phyloP scores from a whole-genome alignment of 2,329 filamentous ascomycete species.

The Cladosporium sp. region DNA sequence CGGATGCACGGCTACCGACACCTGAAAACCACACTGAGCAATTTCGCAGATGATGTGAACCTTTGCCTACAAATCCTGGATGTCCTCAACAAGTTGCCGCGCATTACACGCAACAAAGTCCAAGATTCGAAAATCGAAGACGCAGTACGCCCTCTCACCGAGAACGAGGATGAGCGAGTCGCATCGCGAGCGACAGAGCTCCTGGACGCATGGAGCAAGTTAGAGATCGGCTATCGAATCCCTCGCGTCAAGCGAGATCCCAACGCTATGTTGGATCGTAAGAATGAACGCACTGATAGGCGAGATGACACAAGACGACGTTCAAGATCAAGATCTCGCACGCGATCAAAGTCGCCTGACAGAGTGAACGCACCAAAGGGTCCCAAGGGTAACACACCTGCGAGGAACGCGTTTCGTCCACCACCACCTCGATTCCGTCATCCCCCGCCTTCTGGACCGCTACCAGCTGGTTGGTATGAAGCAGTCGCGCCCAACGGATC shows the following conservation, averaged over 20 bases:
- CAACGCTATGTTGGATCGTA: conserved; percentile 50
- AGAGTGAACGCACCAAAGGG: conserved; percentile 48
- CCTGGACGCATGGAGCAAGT: conserved; percentile 79
- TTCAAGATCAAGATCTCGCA: conserved; percentile 42
- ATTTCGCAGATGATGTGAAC: conserved; percentile 85
- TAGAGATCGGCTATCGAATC: conserved; percentile 89
- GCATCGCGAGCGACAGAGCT: conserved; percentile 66
- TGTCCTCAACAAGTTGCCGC: conserved; percentile 82
- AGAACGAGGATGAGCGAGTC: conserved; percentile 65
- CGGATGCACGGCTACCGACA: conserved; percentile 98
- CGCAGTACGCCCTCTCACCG: conserved; percentile 64
- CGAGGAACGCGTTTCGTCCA: conserved; percentile 54
- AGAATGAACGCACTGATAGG: conserved; percentile 62
- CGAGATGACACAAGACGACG: conserved; percentile 48
- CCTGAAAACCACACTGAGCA: conserved; percentile 77
- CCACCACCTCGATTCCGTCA: conserved; percentile 38
- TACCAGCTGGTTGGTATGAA: conserved; percentile 84
- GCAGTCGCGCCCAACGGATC: conserved; percentile 67
- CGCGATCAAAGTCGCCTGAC: conserved; percentile 45
- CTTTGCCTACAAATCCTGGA: conserved; percentile 84
- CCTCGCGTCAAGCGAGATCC: conserved; percentile 82
- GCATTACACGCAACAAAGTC: conserved; percentile 94
- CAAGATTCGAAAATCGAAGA: conserved; percentile 91
- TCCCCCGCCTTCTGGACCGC: conserved; percentile 46
- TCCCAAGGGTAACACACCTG: conserved; percentile 50